Base-by-base conservation (phyloP, 1,284 basidiomycete species). In the Rhizoctonia solani region DNA sequence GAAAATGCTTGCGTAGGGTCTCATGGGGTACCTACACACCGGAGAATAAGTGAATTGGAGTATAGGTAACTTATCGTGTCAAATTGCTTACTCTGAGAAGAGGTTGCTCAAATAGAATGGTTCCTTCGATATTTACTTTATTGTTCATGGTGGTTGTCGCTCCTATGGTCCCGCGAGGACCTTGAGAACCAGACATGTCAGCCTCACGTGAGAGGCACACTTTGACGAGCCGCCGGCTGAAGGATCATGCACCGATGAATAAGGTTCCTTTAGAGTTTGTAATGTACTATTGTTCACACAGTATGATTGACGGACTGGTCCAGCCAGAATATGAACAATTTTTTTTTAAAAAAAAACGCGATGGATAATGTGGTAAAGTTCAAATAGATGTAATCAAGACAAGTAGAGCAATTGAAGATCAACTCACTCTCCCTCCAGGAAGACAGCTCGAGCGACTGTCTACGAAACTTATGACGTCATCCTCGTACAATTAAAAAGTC, bases 41-140 rank as follows among this genome's bases (percentile, higher is more conserved):
- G 68, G 69, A 72, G 70, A 27, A 34, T 34, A 34, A 34, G 4
- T 72, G 14, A 71, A 37, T 67, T 49, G 50, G 41, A 14, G n/a
- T n/a, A 47, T 46, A 37, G 54, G 66, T 46, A 44, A 21, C 13
- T 50, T 50, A 52, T 55, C 67, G 52, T 53, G 68, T 63, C 37
- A 14, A 21, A 1, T 69, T 32, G 76, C 83, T 72, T 72, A 91
- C 90, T 72, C 86, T 81, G n/a, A 85, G 85, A 74, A 94, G 91
- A 0, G 92, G 91, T 73, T 94, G 90, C 76, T 95, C 93, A 69
- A 95, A 89, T 59, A 95, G 83, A 72, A 95, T 79, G n/a, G 89
- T 81, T 1, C 90, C 91, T 58, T 94, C 92, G 2, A 75, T 72
- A 61, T 70, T 59, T 37, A 70, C 67, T 58, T 71, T 71, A 54